Evolutionary conservation across 768 basidiomycete genomes (phyloP), one percentile per base, ranked within the genome.

Genomic region (Chalciporus pseudorubinellus): DNA sequence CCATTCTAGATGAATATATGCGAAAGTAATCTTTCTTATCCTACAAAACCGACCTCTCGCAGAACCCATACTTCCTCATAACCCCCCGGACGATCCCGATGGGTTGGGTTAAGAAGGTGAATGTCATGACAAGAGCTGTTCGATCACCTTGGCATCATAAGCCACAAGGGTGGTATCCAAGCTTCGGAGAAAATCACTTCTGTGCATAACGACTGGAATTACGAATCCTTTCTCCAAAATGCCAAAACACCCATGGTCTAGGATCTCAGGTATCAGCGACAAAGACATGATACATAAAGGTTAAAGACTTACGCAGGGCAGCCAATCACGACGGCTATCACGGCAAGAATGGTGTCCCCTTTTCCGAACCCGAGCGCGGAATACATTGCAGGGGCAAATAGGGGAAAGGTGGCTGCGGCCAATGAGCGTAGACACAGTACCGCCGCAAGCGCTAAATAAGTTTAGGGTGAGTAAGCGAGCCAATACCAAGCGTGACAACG

Each of bases 351-450:
- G 0, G 87, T 85, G 54, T 82, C 69, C 8, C 84, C 85, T 53
- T 82, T 85, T 0, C 87, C 89, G 50, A 84, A 85, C 4, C 87
- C 89, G 0, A 90, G 71, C 14, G 72, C 70, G 1, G 71, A 64
- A 66, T 79, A 89, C 81, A 90, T 85, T 33, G 77, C 71, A 19
- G 84, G 82, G 3, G 83, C 85, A 57, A 91, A 91, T n/a, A 91
- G 69, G 2, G 89, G 89, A 62, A 92, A 89, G 1, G 77, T 82
- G 46, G 88, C 90, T 0, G 88, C 89, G 1, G 81, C 79, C 0
- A 88, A 48, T 0, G 84, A 81, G 21, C 89, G 81, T 12, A 89
- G 63, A 62, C 67, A 84, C 0, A 83, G 70, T 18, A 81, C 80
- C 0, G 86, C 85, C 0, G 86, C 86, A 10, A 91, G 68, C 3